Evolutionary conservation across 768 basidiomycete genomes (phyloP).

Genomic region (Tephrocybe rancida): DNA sequence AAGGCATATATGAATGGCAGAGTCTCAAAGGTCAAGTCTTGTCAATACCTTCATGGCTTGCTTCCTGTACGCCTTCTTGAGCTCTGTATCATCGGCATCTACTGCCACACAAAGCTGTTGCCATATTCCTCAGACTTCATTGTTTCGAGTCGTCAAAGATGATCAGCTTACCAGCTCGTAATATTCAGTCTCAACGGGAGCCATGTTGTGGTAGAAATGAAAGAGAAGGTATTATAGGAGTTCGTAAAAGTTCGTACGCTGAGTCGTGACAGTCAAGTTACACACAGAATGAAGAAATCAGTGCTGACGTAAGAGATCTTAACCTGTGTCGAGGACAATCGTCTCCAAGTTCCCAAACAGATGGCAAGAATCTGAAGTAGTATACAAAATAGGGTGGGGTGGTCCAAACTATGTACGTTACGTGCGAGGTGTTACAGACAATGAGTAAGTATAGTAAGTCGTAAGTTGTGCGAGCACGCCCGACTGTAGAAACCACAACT

Average conservation of each 20-base stretch:
- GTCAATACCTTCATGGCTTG: slow-evolving; percentile 82
- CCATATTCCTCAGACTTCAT: slow-evolving; percentile 1
- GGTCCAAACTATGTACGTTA: slow-evolving; percentile 1
- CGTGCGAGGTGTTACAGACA: slow-evolving; percentile 7
- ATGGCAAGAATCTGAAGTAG: background rate
- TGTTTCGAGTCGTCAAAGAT: background rate
- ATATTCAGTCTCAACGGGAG: slow-evolving; percentile 90
- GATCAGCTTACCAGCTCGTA: slow-evolving; percentile 71
- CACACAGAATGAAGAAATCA: slow-evolving; percentile 2
- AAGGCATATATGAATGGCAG: background rate
- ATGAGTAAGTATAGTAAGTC: slow-evolving; percentile 11
- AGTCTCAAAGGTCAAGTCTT: background rate
- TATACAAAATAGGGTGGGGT: slow-evolving; percentile 4
- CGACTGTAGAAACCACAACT: background rate
- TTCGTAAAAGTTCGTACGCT: slow-evolving; percentile 15
- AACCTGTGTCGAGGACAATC: background rate
- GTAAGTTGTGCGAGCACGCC: background rate
- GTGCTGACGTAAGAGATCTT: slow-evolving; percentile 12
- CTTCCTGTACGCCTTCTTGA: slow-evolving; percentile 96
- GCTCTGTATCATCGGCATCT: slow-evolving; percentile 75
- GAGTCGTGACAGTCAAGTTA: background rate
- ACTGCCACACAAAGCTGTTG: slow-evolving; percentile 67
- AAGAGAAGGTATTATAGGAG: slow-evolving; percentile 15
- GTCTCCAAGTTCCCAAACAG: background rate
- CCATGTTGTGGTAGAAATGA: slow-evolving; percentile 43